Evolutionary conservation across 73 alveolate species (phyloP).

Genomic region (Paramecium octaurelia): DNA sequence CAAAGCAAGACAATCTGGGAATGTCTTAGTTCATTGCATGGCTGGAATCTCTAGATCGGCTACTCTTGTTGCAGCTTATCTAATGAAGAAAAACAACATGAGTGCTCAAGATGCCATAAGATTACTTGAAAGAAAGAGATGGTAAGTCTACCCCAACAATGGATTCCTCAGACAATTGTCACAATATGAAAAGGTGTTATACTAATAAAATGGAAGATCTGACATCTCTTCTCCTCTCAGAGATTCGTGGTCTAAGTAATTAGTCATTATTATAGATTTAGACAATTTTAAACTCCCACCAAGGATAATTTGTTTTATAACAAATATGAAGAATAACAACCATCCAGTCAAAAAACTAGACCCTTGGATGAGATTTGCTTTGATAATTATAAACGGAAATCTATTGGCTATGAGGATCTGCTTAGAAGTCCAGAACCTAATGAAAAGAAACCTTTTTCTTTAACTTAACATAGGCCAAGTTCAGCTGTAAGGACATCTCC

Average conservation of each 20-base stretch:
- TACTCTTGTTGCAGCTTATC: constrained; percentile 71
- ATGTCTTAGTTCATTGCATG: constrained; percentile 76
- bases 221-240: background rate
- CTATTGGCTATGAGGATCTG: background rate
- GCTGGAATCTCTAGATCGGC: constrained; percentile 79
- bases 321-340: background rate
- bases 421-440: background rate
- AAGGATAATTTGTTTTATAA: background rate
- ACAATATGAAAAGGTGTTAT: constrained; percentile 58
- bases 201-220: background rate
- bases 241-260: background rate
- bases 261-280: background rate
- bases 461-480: background rate
- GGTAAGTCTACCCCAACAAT: constrained; percentile 68
- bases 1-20: constrained; percentile 1
- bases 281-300: background rate
- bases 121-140: constrained; percentile 64
- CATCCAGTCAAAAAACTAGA: background rate
- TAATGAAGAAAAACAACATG: constrained; percentile 67
- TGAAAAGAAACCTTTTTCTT: background rate
- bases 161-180: constrained; percentile 75
- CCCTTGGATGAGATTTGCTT: background rate
- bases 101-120: constrained; percentile 64
- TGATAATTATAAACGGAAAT: background rate
- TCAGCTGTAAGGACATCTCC: background rate